Conservation (phyloP, 306 rosid genomes). For the Inga oerstediana region DNA sequence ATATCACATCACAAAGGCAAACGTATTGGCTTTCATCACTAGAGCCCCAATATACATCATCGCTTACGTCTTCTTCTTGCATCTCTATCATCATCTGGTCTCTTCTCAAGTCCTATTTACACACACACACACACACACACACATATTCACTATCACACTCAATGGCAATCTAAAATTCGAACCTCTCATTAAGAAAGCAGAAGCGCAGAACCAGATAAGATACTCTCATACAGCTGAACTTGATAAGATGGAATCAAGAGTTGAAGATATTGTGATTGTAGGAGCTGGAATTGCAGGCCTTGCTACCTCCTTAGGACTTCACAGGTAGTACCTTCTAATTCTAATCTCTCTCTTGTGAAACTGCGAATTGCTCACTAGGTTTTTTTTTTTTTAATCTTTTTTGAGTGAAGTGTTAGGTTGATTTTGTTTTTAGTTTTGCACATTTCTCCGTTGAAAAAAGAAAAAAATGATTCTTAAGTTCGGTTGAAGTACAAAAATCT, state of each 20-base stretch:
- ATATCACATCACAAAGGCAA: neutral
- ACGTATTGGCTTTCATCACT: neutral
- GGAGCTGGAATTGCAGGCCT: constrained; percentile 90
- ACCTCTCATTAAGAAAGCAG: neutral
- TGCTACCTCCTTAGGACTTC: constrained; percentile 67
- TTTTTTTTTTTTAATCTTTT: too few species aligned
- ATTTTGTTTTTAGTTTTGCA: too few species aligned
- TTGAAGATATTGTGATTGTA: constrained; percentile 68
- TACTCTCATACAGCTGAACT: neutral
- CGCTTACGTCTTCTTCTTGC: neutral
- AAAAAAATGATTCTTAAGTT: too few species aligned
- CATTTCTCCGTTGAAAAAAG: too few species aligned
- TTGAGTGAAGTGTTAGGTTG: too few species aligned
- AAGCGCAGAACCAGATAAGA: neutral
- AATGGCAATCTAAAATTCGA: neutral
- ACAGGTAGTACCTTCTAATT: constrained; percentile 37
- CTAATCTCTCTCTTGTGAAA: neutral
- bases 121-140: too few species aligned
- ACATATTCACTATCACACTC: neutral
- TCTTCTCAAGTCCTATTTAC: neutral
- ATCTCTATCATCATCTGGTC: neutral
- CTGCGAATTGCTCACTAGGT: too few species aligned
- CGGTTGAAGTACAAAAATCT: too few species aligned
- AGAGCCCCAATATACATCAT: neutral
- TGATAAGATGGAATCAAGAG: constrained; percentile 34